A percentile compares a stretch with the other conserved stretches of the same genome.
These are phyloP conservation scores for Colletotrichum simmondsii DNA, from an alignment of 2,329 filamentous ascomycete genomes.

Conservation along the genomic window DNA sequence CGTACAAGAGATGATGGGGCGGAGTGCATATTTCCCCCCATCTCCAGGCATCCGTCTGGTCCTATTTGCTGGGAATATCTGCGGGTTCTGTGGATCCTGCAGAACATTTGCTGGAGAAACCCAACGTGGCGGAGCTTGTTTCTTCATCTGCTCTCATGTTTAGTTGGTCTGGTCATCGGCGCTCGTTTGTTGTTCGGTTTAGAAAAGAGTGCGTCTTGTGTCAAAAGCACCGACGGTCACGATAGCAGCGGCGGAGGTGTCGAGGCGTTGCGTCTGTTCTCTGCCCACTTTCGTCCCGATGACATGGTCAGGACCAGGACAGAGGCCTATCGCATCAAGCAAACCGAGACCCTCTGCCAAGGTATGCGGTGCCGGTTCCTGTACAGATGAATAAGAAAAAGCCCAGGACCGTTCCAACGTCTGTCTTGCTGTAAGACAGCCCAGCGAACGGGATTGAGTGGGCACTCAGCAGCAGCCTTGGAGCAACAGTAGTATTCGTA, in stretches of 20 bases:
- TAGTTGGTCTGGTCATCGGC: slow-evolving; percentile 29
- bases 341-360: not conserved
- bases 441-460: not conserved
- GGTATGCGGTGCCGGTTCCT: not conserved
- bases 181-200: slow-evolving; percentile 29
- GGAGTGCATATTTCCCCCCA: slow-evolving; percentile 3
- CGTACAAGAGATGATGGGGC: slow-evolving; percentile 33
- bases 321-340: not conserved
- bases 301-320: not conserved
- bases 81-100: not conserved
- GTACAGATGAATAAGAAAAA: not conserved
- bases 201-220: slow-evolving; percentile 26
- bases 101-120: not conserved
- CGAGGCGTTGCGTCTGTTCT: slow-evolving; percentile 29
- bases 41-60: slow-evolving; percentile 25
- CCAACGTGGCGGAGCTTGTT: slow-evolving; percentile 30
- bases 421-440: not conserved
- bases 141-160: slow-evolving; percentile 27
- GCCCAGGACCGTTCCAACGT: not conserved
- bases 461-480: not conserved
- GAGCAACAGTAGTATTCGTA: not conserved
- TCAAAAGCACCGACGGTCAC: slow-evolving; percentile 24
- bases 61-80: slow-evolving; percentile 4
- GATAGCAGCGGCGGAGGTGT: slow-evolving; percentile 23
- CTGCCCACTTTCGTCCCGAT: slow-evolving; percentile 2